phyloP scores from a whole-genome alignment of 352 stramenopile genomes.

The Phytopythium mirpurense region DNA sequence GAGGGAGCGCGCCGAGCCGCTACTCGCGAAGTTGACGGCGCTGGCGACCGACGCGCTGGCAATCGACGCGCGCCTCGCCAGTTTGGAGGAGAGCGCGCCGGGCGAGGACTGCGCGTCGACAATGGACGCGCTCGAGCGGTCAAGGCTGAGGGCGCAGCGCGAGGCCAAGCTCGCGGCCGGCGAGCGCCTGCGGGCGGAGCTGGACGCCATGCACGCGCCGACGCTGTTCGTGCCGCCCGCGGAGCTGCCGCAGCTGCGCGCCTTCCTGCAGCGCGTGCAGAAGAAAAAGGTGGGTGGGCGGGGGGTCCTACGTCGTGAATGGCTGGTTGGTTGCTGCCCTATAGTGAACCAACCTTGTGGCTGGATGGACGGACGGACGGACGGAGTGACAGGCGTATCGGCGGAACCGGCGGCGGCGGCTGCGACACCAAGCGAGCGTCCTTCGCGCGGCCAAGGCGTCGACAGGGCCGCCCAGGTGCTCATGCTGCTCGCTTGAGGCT shows the following conservation, averaged over 20 bases:
- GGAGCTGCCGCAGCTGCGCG: slow-evolving; percentile 1
- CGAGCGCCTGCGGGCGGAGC: slow-evolving; percentile 2
- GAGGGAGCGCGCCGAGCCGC: background rate
- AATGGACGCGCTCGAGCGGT: background rate
- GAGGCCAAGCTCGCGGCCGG: background rate
- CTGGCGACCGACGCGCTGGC: slow-evolving; percentile 1
- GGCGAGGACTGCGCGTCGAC: too few relatives aligned
- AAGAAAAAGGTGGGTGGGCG: slow-evolving; percentile 4
- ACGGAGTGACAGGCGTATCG: slow-evolving; percentile 2
- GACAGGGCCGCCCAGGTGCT: background rate
- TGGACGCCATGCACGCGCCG: slow-evolving; percentile 3
- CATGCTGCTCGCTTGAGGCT: too few relatives aligned
- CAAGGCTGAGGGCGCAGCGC: background rate
- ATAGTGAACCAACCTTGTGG: too few relatives aligned
- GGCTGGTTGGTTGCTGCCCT: too few relatives aligned
- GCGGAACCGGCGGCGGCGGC: background rate
- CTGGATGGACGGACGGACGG: too few relatives aligned
- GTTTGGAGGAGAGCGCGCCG: background rate
- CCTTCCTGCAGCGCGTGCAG: slow-evolving; percentile 4
- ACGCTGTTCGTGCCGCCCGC: slow-evolving; percentile 7
- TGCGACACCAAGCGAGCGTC: background rate
- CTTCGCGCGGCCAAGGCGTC: background rate
- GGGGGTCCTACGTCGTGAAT: background rate
- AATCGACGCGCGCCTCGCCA: background rate
- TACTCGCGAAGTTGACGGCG: background rate